Conservation (phyloP, 805 yeast species). For the Starmerella floris region DNA sequence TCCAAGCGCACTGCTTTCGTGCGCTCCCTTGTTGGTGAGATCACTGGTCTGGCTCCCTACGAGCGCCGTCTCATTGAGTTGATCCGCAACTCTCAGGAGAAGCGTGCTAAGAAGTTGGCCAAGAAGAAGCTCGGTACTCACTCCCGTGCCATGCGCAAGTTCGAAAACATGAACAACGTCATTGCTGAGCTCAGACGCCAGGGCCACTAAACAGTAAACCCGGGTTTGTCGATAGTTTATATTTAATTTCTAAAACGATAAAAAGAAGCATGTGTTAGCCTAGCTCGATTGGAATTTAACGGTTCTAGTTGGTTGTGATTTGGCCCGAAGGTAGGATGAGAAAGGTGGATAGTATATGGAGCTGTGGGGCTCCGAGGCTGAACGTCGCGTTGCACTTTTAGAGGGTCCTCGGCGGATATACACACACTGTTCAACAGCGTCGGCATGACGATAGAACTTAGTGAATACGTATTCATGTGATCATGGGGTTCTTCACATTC, state of each 20-base stretch:
- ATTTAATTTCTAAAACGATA: background rate
- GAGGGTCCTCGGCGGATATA: no score
- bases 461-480: no score
- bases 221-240: constrained; percentile 7
- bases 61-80: constrained; percentile 99
- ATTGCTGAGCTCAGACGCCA: constrained; percentile 81
- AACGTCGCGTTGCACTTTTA: no score
- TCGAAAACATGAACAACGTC: constrained; percentile 93
- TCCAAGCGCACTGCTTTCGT: constrained; percentile 95
- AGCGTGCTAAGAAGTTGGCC: constrained; percentile 99
- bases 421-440: no score
- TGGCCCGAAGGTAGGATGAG: no score
- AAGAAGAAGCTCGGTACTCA: constrained; percentile 99
- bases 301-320: no score
- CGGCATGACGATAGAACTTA: no score
- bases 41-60: constrained; percentile 98
- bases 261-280: background rate
- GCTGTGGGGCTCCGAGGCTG: no score
- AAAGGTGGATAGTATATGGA: no score
- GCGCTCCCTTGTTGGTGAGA: constrained; percentile 90
- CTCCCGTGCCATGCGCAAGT: constrained; percentile 99
- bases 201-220: constrained; percentile 20
- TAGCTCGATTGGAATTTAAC: no score
- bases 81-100: constrained; percentile 99
- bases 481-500: no score